Conservation (phyloP, 2,329 filamentous ascomycete species). For the Knufia petricola region DNA sequence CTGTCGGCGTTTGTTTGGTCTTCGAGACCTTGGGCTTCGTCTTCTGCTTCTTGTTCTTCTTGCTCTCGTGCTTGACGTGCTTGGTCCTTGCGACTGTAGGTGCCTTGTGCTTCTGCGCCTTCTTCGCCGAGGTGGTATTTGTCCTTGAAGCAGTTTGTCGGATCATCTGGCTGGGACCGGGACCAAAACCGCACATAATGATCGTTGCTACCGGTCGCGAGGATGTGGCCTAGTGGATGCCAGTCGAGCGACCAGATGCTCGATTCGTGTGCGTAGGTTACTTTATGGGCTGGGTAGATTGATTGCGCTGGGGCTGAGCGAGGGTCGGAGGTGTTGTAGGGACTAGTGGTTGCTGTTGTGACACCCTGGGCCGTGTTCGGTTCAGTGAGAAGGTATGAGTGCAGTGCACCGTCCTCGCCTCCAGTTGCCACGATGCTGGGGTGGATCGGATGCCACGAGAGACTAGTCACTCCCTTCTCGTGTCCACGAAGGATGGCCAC, state of each 20-base stretch:
- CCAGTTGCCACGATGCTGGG: slow-evolving; percentile 81
- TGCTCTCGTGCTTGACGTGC: slow-evolving; percentile 76
- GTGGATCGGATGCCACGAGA: slow-evolving; percentile 91
- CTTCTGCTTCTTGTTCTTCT: slow-evolving; percentile 85
- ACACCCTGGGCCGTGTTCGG: slow-evolving; percentile 72
- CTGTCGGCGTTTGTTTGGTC: slow-evolving; percentile 75
- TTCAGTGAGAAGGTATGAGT: slow-evolving; percentile 93
- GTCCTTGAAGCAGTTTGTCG: slow-evolving; percentile 72
- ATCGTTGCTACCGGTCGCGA: slow-evolving; percentile 93
- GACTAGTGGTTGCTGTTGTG: slow-evolving; percentile 53
- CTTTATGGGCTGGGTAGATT: slow-evolving; percentile 81
- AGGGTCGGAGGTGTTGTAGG: slow-evolving; percentile 77
- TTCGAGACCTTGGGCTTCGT: slow-evolving; percentile 83
- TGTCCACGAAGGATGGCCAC: slow-evolving; percentile 87
- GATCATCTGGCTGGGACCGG: slow-evolving; percentile 73
- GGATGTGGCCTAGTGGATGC: slow-evolving; percentile 91
- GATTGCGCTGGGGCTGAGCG: slow-evolving; percentile 71
- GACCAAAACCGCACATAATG: slow-evolving; percentile 97
- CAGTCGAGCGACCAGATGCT: slow-evolving; percentile 97
- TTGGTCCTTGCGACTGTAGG: slow-evolving; percentile 73
- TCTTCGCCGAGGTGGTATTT: slow-evolving; percentile 91
- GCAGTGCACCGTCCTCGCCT: slow-evolving; percentile 77
- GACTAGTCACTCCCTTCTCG: slow-evolving; percentile 87
- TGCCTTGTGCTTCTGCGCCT: slow-evolving; percentile 88
- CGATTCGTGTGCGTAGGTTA: slow-evolving; percentile 83